These are phyloP conservation scores for Oryza brachyantha DNA, from an alignment of 176 grass and related monocot species.

Conservation along the genomic window DNA sequence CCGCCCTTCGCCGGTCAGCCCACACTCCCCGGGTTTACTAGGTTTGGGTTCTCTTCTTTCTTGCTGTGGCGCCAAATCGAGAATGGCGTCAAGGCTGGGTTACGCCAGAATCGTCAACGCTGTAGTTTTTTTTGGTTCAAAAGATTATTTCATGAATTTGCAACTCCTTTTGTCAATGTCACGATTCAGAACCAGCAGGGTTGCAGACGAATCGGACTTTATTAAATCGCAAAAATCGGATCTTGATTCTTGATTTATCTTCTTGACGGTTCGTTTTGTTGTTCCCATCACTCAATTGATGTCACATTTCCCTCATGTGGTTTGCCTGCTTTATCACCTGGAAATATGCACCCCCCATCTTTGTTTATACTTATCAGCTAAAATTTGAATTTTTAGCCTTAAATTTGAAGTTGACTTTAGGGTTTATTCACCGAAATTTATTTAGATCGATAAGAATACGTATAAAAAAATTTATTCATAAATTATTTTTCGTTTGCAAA, in stretches of 20 bases:
- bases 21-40: background rate
- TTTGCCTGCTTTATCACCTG: background rate
- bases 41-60: background rate
- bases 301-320: background rate
- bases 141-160: background rate
- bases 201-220: background rate
- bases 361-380: no score
- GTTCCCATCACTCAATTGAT: background rate
- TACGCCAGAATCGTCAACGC: background rate
- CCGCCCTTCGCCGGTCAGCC: conserved; percentile 51
- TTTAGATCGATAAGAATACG: no score
- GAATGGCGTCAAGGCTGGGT: background rate
- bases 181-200: background rate
- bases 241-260: background rate
- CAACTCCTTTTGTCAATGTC: background rate
- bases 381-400: no score
- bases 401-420: no score
- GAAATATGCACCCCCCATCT: no score
- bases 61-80: background rate
- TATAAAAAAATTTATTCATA: no score
- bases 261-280: background rate
- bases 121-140: background rate
- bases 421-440: no score
- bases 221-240: background rate
- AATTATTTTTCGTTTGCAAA: no score